These are phyloP conservation scores for Sphagnurus paluster DNA, from an alignment of 1,284 basidiomycete species.

Conservation along the genomic window DNA sequence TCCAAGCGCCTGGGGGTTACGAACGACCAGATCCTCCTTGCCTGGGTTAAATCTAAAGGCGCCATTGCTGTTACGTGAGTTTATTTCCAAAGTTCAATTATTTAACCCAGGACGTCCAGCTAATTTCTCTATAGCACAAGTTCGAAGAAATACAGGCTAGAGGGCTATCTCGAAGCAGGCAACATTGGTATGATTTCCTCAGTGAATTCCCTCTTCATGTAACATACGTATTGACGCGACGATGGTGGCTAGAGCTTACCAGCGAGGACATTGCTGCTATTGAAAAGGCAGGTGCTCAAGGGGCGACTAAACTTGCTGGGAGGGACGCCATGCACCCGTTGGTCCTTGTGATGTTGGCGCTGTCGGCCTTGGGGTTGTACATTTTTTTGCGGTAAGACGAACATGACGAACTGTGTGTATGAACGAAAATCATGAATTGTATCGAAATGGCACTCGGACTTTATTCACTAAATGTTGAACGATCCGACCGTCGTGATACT, in stretches of 20 bases:
- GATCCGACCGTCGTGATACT: no score
- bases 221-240: neutral
- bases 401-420: no score
- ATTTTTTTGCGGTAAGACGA: no score
- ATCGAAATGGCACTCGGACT: no score
- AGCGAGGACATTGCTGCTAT: constrained; percentile 49
- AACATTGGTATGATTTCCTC: constrained; percentile 46
- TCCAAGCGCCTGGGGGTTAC: constrained; percentile 55
- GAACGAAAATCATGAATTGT: no score
- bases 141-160: constrained; percentile 57
- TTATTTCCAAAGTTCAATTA: neutral
- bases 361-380: no score
- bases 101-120: neutral
- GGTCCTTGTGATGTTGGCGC: no score
- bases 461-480: no score
- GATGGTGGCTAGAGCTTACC: constrained; percentile 32
- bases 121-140: constrained; percentile 49
- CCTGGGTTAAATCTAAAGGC: constrained; percentile 68
- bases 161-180: constrained; percentile 66
- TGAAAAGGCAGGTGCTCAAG: constrained; percentile 49
- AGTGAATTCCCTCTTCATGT: neutral
- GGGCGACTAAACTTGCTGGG: constrained; percentile 18
- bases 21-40: constrained; percentile 67
- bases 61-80: constrained; percentile 64
- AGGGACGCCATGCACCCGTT: no score